A percentile compares a stretch with the other conserved stretches of the same genome.
phyloP scores from a whole-genome alignment of 176 grass and related monocot genomes.

The Triticum monococcum region DNA sequence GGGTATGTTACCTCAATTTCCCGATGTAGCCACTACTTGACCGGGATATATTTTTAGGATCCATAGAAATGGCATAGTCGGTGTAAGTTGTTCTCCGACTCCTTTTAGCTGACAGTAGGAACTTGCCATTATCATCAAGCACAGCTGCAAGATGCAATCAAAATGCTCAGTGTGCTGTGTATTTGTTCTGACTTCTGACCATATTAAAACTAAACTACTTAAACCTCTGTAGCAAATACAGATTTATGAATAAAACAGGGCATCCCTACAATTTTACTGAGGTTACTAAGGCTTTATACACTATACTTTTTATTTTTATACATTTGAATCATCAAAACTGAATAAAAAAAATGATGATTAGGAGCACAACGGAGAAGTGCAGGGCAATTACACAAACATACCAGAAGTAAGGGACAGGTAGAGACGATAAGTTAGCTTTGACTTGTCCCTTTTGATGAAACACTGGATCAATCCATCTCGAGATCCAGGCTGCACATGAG shows the following conservation, averaged over 20 bases:
- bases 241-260: neutral
- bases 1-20: conserved; percentile 54
- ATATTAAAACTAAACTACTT: neutral
- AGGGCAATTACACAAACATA: conserved; percentile 26
- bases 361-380: neutral
- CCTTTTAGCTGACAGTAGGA: conserved; percentile 84
- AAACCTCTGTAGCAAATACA: neutral
- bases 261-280: neutral
- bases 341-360: neutral
- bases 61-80: conserved; percentile 80
- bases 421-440: conserved; percentile 82
- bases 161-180: neutral
- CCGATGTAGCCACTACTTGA: conserved; percentile 77
- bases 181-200: neutral
- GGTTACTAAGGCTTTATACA: neutral
- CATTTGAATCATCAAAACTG: neutral
- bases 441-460: conserved; percentile 89
- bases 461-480: conserved; percentile 81
- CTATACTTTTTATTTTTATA: neutral
- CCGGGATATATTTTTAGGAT: conserved; percentile 59
- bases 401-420: conserved; percentile 82
- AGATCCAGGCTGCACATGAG: conserved; percentile 62
- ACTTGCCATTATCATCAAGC: conserved; percentile 76
- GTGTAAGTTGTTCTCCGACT: conserved; percentile 55
- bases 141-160: conserved; percentile 52